These are phyloP conservation scores for Rhamnella rubrinervis DNA, from an alignment of 331 rosid genomes.

Conservation along the genomic window DNA sequence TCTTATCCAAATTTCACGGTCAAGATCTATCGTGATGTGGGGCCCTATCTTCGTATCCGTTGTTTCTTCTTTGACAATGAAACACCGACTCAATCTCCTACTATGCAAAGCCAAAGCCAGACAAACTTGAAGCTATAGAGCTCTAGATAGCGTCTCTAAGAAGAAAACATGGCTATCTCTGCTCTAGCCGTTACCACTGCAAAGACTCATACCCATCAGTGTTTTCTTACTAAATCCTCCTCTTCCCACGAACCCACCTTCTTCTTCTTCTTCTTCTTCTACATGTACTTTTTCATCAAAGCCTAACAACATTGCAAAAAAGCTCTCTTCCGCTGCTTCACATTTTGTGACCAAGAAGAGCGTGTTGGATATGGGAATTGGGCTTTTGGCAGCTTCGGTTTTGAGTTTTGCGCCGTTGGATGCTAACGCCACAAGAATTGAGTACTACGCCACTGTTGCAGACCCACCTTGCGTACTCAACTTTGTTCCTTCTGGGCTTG, in stretches of 20 bases:
- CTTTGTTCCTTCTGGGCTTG: constrained; percentile 75
- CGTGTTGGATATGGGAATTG: constrained; percentile 48
- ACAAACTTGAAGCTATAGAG: constrained; percentile 4
- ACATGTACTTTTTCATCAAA: constrained; percentile 33
- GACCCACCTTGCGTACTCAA: constrained; percentile 78
- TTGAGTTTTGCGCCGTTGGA: constrained; percentile 65
- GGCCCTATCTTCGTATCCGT: constrained; percentile 31
- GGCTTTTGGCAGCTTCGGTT: constrained; percentile 63
- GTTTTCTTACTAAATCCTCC: constrained; percentile 20
- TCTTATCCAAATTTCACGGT: constrained; percentile 28
- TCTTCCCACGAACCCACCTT: constrained; percentile 14
- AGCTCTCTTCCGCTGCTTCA: constrained; percentile 29
- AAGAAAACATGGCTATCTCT: constrained; percentile 51
- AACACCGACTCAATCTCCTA: neutral
- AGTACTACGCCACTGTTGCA: constrained; percentile 87
- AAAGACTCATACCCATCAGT: constrained; percentile 20
- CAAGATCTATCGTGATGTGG: constrained; percentile 11
- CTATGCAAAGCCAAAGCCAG: constrained; percentile 18
- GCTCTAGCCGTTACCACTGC: constrained; percentile 36
- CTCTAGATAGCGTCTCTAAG: constrained; percentile 13
- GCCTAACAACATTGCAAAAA: constrained; percentile 13
- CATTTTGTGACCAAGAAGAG: constrained; percentile 26
- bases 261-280: neutral
- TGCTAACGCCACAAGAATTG: constrained; percentile 80
- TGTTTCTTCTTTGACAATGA: neutral